Conservation (phyloP, 768 basidiomycete genomes). For the Hygrophorus pudorinus region DNA sequence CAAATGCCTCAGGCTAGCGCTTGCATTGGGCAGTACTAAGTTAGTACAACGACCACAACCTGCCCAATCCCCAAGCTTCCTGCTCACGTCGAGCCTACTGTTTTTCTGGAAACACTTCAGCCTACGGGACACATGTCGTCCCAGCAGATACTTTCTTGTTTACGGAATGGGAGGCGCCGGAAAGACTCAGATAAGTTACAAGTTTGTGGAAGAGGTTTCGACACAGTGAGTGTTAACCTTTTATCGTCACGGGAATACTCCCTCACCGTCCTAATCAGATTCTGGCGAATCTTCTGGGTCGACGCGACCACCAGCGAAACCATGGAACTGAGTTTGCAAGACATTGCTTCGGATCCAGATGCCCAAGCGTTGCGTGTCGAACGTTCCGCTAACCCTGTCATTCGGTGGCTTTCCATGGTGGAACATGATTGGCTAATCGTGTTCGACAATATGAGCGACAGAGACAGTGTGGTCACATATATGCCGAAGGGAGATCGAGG, state of each 20-base stretch:
- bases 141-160: neutral
- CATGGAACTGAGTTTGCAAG: constrained; percentile 6
- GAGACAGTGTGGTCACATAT: constrained; percentile 3
- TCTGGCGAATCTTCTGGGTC: constrained; percentile 15
- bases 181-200: neutral
- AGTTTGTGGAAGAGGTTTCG: neutral
- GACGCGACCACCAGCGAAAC: constrained; percentile 14
- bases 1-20: no score
- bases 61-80: no score
- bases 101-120: no score
- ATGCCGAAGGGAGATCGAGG: constrained; percentile 11
- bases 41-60: no score
- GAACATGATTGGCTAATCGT: constrained; percentile 13
- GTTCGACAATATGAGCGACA: constrained; percentile 14
- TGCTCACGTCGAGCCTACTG: no score
- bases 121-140: no score
- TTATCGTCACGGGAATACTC: no score
- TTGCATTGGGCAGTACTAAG: no score
- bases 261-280: constrained; percentile 4
- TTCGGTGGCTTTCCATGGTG: constrained; percentile 9
- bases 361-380: neutral
- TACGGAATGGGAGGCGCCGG: neutral
- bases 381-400: constrained; percentile 1
- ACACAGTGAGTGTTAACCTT: neutral
- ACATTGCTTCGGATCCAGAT: neutral